Base-by-base conservation (phyloP, 2,329 filamentous ascomycete genomes). In the Parastagonospora nodorum region DNA sequence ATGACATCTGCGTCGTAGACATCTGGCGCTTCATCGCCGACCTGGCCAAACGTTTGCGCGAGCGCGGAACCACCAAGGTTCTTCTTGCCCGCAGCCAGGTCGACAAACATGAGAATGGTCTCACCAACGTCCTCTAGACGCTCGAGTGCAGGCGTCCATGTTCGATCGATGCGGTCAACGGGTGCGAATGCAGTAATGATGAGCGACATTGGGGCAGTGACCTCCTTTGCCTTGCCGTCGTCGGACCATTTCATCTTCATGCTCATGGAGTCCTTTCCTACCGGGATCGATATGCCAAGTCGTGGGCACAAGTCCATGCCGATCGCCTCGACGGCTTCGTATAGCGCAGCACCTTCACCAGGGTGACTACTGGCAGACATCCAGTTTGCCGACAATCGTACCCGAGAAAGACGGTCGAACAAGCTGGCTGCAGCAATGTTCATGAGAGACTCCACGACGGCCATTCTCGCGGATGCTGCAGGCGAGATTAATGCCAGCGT, bases 261-360 rank as follows among this genome's bases (percentile, higher is more conserved):
- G 2, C 92, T 97, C 75, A 95, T 96, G 0, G 93, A 97, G 74
- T 99, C 94, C 77, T 99, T 97, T 48, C 94, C 94, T 8, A 97
- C 94, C 4, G 94, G 94, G 52, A 99, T 97, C 50, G 89, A 91
- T 54, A 99, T 86, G 30, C 90, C 91, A n/a, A 97, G 82, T 63
- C 89, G 82, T 2, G 92, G 92, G 75, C 94, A 99, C 8, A 99
- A 80, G 41, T 96, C 89, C 84, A 96, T 88, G 42, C 92, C 92
- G 50, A 97, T 92, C 8, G 93, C 92, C 70, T 96, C 84, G 2
- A 97, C 94, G 28, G 92, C 94, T 74, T 97, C 91, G 67, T 96
- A 97, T 29, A 97, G 82, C 12, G 88, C 91, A 33, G 93, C 92
- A 35, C 91, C 92, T 75, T 99, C 94, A 40, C 94, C 94, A 16